Evolutionary conservation across 2,329 filamentous ascomycete species (phyloP).

Genomic region (Aspergillus neotritici): DNA sequence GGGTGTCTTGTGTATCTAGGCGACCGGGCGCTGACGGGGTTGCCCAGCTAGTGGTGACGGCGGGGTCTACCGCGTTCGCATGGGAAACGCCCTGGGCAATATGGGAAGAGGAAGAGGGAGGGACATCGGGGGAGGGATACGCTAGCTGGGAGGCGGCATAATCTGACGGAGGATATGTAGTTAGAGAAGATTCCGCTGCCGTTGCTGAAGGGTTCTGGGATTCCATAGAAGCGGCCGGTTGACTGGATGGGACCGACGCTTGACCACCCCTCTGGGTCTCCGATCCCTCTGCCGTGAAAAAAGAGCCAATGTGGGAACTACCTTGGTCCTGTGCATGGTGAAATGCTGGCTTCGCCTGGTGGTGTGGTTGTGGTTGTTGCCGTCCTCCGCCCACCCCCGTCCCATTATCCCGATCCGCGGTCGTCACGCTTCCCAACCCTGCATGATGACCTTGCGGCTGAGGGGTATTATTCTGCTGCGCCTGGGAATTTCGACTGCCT

Average conservation of each 20-base stretch:
- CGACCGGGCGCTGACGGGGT: constrained; percentile 16
- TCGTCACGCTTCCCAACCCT: constrained; percentile 8
- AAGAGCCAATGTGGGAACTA: constrained; percentile 29
- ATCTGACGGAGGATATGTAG: constrained; percentile 21
- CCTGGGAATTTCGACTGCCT: constrained; percentile 8
- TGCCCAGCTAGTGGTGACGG: constrained; percentile 16
- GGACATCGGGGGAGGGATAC: constrained; percentile 18
- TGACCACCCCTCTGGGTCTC: constrained; percentile 20
- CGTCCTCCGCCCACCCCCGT: background rate
- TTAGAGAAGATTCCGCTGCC: constrained; percentile 20
- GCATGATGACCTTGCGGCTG: constrained; percentile 12
- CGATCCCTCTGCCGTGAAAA: constrained; percentile 20
- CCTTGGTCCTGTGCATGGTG: constrained; percentile 15
- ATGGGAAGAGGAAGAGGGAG: constrained; percentile 20
- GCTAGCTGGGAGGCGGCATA: constrained; percentile 19
- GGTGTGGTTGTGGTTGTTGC: constrained; percentile 6
- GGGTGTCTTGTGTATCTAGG: constrained; percentile 20
- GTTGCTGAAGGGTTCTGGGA: background rate
- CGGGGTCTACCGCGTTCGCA: constrained; percentile 27
- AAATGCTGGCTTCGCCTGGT: too few species aligned
- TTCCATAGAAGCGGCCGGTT: constrained; percentile 9
- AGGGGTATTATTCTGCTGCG: constrained; percentile 4
- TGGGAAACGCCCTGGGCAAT: constrained; percentile 23
- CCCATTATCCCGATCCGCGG: too few species aligned
- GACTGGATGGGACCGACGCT: constrained; percentile 13